Evolutionary conservation across 2,329 filamentous ascomycete genomes (phyloP).

Genomic region (Calonectria honghensis): DNA sequence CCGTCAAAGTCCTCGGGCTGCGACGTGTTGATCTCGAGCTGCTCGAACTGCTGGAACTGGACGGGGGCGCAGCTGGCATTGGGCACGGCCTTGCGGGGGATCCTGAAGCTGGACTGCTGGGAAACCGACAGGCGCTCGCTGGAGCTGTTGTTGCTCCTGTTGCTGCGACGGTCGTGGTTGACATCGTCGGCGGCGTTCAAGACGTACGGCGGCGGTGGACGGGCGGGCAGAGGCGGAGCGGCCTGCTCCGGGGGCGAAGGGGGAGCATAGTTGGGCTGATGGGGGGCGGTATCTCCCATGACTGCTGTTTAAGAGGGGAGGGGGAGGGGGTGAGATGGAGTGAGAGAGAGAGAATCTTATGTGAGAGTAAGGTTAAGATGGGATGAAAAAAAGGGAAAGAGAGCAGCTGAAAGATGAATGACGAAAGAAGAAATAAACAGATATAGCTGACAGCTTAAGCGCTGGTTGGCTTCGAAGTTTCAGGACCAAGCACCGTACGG

Average conservation of each 20-base stretch:
- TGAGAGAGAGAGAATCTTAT: not conserved
- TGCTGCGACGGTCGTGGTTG: conserved; percentile 26
- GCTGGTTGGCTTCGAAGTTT: conserved; percentile 25
- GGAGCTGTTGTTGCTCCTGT: conserved; percentile 19
- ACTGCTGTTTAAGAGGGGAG: not conserved
- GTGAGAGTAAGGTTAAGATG: conserved; percentile 9
- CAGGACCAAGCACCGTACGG: conserved; percentile 18
- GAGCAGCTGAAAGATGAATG: conserved; percentile 3
- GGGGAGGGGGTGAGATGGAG: not conserved
- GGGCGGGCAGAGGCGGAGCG: conserved; percentile 35
- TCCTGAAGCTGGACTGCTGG: conserved; percentile 33
- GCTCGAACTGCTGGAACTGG: conserved; percentile 31
- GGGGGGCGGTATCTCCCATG: conserved; percentile 43
- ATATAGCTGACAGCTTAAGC: conserved; percentile 26
- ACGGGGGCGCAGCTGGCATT: conserved; percentile 48
- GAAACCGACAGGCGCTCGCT: conserved; percentile 8
- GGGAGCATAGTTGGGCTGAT: conserved; percentile 13
- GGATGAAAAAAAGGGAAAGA: conserved; percentile 11
- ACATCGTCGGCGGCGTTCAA: conserved; percentile 35
- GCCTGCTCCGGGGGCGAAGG: conserved; percentile 27
- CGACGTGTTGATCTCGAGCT: conserved; percentile 61
- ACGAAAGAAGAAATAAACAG: not conserved
- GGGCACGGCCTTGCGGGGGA: conserved; percentile 45
- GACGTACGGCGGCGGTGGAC: conserved; percentile 38
- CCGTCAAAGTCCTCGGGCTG: conserved; percentile 73